Conservation (phyloP, 306 rosid genomes). For the Arachis stenosperma region DNA sequence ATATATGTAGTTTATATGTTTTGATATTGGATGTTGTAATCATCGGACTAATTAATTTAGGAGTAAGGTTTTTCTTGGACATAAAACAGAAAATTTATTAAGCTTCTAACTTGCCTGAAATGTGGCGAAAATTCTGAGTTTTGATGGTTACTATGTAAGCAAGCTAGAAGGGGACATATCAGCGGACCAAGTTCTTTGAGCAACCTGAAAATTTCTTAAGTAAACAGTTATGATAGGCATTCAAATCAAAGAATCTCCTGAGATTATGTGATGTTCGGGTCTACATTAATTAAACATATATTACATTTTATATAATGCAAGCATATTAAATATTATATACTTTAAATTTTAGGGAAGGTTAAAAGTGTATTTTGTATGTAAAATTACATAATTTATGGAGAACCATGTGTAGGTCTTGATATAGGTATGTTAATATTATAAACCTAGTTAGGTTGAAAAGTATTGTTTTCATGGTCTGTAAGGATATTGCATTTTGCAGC, state of each 20-base stretch:
- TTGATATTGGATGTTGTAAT: constrained; percentile 13
- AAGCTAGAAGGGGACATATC: not conserved
- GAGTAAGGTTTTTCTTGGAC: not conserved
- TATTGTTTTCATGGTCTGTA: too few relatives aligned
- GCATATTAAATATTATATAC: too few relatives aligned
- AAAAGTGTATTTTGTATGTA: too few relatives aligned
- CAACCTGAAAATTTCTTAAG: not conserved
- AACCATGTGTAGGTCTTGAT: too few relatives aligned
- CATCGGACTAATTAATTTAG: not conserved
- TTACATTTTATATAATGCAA: too few relatives aligned
- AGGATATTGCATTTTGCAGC: not conserved
- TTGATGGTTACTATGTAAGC: not conserved
- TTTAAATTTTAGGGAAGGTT: too few relatives aligned
- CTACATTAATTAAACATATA: too few relatives aligned
- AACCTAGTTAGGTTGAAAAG: too few relatives aligned
- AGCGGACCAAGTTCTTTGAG: not conserved
- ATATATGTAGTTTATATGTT: not conserved
- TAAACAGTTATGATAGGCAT: not conserved
- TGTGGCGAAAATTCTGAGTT: not conserved
- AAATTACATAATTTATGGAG: too few relatives aligned
- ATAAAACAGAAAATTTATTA: not conserved
- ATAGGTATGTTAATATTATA: too few relatives aligned
- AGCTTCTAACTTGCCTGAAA: not conserved
- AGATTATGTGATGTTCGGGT: too few relatives aligned
- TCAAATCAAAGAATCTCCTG: too few relatives aligned